Evolutionary conservation across 1,284 basidiomycete genomes (phyloP).

Genomic region (Tylopilus sp.): DNA sequence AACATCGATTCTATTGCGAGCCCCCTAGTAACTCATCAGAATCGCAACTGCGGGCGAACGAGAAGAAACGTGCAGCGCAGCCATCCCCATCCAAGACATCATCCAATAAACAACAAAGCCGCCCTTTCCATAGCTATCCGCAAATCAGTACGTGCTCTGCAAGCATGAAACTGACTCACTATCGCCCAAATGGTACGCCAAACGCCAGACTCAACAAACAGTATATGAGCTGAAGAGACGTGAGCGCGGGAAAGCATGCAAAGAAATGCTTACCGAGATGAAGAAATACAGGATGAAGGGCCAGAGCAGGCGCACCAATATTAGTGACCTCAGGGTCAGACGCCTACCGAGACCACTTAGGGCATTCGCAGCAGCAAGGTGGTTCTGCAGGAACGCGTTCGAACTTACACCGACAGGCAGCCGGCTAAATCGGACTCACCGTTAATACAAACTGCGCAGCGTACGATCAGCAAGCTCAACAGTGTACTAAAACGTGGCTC

Average conservation of each 20-base stretch:
- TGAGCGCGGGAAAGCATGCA: not conserved
- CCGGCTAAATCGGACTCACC: constrained; percentile 32
- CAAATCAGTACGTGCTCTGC: constrained; percentile 2
- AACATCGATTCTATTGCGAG: constrained; percentile 62
- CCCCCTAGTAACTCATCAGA: constrained; percentile 37
- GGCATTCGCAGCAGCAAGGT: constrained; percentile 33
- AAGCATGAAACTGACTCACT: constrained; percentile 28
- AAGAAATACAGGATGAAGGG: constrained; percentile 56
- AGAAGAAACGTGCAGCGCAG: constrained; percentile 42
- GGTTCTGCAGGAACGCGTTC: constrained; percentile 17
- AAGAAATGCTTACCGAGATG: constrained; percentile 46
- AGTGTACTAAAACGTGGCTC: constrained; percentile 30
- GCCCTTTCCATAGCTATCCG: constrained; percentile 40
- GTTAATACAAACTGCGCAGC: constrained; percentile 38
- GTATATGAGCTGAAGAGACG: constrained; percentile 43
- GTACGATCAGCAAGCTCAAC: constrained; percentile 25
- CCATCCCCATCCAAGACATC: constrained; percentile 63
- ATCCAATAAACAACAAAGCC: constrained; percentile 79
- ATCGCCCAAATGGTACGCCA: constrained; percentile 53
- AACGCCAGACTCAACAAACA: constrained; percentile 66
- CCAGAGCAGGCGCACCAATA: constrained; percentile 53
- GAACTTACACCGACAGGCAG: not conserved
- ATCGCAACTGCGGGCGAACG: not conserved
- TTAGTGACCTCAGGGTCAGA: constrained; percentile 51
- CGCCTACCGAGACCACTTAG: constrained; percentile 46